Percentiles rank a stretch among this genome's conserved stretches.
Conservation (phyloP, 2,329 filamentous ascomycete genomes). For the Fusarium mexicanum region DNA sequence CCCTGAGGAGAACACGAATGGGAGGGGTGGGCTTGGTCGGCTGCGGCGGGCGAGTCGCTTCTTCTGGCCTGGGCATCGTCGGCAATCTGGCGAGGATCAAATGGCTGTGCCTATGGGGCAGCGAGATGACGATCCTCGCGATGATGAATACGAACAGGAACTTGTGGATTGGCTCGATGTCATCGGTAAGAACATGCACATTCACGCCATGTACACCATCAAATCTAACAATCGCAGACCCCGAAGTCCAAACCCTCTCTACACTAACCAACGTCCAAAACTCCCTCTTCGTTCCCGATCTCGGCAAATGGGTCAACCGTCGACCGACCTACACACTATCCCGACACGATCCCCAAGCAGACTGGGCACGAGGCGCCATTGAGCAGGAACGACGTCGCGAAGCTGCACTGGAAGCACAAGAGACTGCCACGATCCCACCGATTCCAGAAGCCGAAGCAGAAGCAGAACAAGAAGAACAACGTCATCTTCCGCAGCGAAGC, state of each 20-base stretch:
- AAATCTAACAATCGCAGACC: slow-evolving; percentile 62
- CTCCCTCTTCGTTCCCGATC: slow-evolving; percentile 83
- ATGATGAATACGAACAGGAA: slow-evolving; percentile 52
- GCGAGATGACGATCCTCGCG: slow-evolving; percentile 16
- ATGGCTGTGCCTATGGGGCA: not conserved
- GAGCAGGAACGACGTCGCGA: slow-evolving; percentile 32
- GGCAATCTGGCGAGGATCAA: slow-evolving; percentile 6
- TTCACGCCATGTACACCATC: not conserved
- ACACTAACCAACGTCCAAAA: slow-evolving; percentile 92
- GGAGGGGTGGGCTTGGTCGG: not conserved
- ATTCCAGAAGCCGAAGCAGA: slow-evolving; percentile 10
- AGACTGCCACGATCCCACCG: not conserved
- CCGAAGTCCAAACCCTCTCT: slow-evolving; percentile 83
- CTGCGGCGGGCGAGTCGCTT: slow-evolving; percentile 40
- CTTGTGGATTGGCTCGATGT: slow-evolving; percentile 54
- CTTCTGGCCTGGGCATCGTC: slow-evolving; percentile 41
- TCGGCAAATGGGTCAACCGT: slow-evolving; percentile 80
- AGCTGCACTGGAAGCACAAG: slow-evolving; percentile 4
- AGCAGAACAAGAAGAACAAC: not conserved
- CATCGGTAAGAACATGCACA: slow-evolving; percentile 45
- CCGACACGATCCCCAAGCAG: slow-evolving; percentile 49
- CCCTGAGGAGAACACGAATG: slow-evolving; percentile 34
- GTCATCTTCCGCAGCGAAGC: slow-evolving; percentile 49
- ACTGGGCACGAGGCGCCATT: slow-evolving; percentile 37
- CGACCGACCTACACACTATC: slow-evolving; percentile 81